These are phyloP conservation scores for Fusarium algeriense DNA, from an alignment of 2,329 filamentous ascomycete species.

Conservation along the genomic window DNA sequence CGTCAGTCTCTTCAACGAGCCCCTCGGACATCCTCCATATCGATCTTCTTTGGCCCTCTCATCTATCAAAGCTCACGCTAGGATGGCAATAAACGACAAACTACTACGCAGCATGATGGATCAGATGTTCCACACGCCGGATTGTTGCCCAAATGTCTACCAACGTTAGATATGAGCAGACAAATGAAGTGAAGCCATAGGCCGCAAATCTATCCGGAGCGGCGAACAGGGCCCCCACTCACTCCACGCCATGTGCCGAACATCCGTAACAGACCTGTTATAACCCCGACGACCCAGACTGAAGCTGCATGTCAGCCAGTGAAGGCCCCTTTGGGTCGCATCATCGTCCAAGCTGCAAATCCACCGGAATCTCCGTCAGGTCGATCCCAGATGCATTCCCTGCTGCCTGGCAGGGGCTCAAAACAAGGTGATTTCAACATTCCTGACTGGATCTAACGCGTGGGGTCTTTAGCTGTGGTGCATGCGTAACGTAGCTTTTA, in stretches of 20 bases:
- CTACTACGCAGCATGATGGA: constrained; percentile 13
- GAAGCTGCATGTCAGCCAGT: constrained; percentile 28
- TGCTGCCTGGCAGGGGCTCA: constrained; percentile 23
- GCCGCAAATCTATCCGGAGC: constrained; percentile 32
- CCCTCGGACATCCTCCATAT: constrained; percentile 31
- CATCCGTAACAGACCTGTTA: constrained; percentile 39
- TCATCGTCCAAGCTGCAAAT: constrained; percentile 26
- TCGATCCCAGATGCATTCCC: constrained; percentile 32
- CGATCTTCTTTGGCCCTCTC: constrained; percentile 30
- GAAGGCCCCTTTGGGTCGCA: constrained; percentile 25
- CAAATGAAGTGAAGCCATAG: constrained; percentile 22
- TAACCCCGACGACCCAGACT: constrained; percentile 39
- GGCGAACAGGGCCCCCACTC: constrained; percentile 36
- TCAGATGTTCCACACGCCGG: constrained; percentile 23
- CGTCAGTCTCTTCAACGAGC: constrained; percentile 10
- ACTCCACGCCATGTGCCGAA: constrained; percentile 46
- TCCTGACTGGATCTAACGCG: constrained; percentile 32
- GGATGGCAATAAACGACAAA: constrained; percentile 19
- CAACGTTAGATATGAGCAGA: constrained; percentile 18
- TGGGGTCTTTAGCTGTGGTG: constrained; percentile 28
- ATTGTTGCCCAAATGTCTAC: constrained; percentile 19
- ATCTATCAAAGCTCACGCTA: constrained; percentile 25
- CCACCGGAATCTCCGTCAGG: constrained; percentile 22
- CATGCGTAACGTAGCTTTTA: constrained; percentile 22
- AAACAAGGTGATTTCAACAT: constrained; percentile 5